Evolutionary conservation across 345 rosid species (phyloP), one percentile per base, ranked within the genome.

Genomic region (Bretschneidera sinensis): DNA sequence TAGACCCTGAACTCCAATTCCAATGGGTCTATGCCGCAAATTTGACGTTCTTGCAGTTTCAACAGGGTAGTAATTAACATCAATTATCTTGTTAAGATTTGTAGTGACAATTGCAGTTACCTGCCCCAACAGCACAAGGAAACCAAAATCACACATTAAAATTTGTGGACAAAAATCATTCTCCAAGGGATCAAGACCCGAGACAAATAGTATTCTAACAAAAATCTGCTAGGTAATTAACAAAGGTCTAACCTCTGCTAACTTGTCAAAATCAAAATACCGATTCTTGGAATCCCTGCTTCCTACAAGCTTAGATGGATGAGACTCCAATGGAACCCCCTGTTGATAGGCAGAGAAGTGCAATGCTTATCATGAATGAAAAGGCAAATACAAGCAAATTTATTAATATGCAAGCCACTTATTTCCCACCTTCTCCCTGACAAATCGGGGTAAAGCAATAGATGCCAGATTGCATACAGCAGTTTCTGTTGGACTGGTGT

Each of bases 381-480:
- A 28, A 21, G 59, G n/a, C 24, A 45, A n/a, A 57, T 48, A 60
- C n/a, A 34, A 53, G 16, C 24, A 62, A 17, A 23, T 22, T 18
- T 49, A 48, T 43, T 14, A 31, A 8, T 13, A 49, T n/a, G 24
- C 56, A 52, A 5, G 21, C 48, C 21, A 60, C 15, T 4, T 23
- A 48, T 66, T 48, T n/a, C 75, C 51, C 35, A 88, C 98, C 82
- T 70, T 89, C 67, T 86, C 98, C 64, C 95, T 80, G 17, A 88
- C 96, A 59, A 76, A 89, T 59, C 91, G 78, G 0, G 96, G 95
- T 48, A 92, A 69, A 23, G 98, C 98, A 83, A 92, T 92, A 24
- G 98, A 92, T 61, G 98, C 95, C 62, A 92, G 83, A 74, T 92
- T 92, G 73, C 98, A 92, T 15, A 92, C 98, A 57, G 95, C 98